A percentile compares a stretch with the other conserved stretches of the same genome.
These are phyloP conservation scores for Pleochaeta shiraiana DNA, from an alignment of 2,329 filamentous ascomycete genomes.

Conservation along the genomic window DNA sequence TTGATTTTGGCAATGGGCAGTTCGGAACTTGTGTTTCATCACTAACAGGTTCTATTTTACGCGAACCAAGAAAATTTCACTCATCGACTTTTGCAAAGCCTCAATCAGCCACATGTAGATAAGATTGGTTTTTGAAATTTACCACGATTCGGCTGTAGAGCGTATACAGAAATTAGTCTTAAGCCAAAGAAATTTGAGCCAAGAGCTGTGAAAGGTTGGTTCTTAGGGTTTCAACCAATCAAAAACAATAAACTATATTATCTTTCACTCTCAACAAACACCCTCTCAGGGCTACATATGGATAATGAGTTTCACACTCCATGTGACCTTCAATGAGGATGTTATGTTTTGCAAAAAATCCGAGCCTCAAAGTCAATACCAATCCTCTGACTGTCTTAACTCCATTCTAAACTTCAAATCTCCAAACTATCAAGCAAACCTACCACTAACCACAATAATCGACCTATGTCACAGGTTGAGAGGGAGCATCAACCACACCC, in stretches of 20 bases:
- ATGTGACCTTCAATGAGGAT: background rate
- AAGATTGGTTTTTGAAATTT: background rate
- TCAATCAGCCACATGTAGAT: background rate
- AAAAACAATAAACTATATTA: background rate
- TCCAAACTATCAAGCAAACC: background rate
- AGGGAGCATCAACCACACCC: background rate
- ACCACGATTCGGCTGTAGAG: background rate
- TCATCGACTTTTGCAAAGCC: background rate
- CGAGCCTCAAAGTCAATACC: background rate
- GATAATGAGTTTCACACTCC: background rate
- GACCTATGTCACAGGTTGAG: too few species aligned
- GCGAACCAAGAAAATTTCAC: background rate
- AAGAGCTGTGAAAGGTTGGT: background rate
- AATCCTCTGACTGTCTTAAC: background rate
- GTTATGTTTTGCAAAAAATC: background rate
- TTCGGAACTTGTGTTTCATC: background rate
- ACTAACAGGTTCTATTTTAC: background rate
- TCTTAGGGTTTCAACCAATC: background rate
- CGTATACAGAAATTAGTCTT: background rate
- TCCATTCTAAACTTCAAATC: background rate
- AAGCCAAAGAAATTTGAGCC: background rate
- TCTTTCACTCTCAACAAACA: background rate
- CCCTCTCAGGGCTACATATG: background rate
- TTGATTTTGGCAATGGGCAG: background rate
- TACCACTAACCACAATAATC: background rate